These are phyloP conservation scores for Aspergillus olivimuriae DNA, from an alignment of 495 filamentous ascomycete species.

Conservation along the genomic window DNA sequence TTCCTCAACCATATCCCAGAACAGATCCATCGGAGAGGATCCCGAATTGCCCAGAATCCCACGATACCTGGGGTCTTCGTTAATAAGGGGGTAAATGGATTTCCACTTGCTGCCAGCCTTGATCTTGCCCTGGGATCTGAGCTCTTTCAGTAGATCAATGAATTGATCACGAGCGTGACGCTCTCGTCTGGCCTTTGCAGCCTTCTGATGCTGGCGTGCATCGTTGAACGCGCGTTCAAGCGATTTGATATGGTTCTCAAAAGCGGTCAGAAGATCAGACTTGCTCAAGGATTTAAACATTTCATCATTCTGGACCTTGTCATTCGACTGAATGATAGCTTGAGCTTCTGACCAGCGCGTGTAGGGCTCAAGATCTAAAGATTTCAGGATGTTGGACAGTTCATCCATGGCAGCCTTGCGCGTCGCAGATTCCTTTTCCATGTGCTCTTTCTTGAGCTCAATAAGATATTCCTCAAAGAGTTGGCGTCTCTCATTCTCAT, in stretches of 20 bases:
- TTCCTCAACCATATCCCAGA: conserved; percentile 95
- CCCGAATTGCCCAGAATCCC: conserved; percentile 82
- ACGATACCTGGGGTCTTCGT: conserved; percentile 75
- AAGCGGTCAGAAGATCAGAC: conserved; percentile 85
- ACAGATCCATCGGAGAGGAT: conserved; percentile 86
- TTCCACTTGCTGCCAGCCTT: conserved; percentile 89
- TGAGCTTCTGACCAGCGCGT: conserved; percentile 93
- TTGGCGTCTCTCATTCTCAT: conserved; percentile 83
- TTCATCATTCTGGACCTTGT: conserved; percentile 74
- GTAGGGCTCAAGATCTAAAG: conserved; percentile 81
- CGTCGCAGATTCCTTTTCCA: conserved; percentile 62
- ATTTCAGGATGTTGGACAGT: conserved; percentile 72
- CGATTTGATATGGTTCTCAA: conserved; percentile 90
- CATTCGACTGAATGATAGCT: conserved; percentile 68
- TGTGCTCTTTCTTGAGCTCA: conserved; percentile 71
- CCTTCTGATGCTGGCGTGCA: conserved; percentile 78
- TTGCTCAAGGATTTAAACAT: conserved; percentile 86
- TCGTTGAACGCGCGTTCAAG: conserved; percentile 89
- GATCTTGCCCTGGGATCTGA: conserved; percentile 72
- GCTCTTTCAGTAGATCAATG: conserved; percentile 61
- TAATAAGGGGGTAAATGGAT: conserved; percentile 69
- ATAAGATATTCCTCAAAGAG: conserved; percentile 91
- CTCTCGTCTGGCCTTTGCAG: conserved; percentile 69
- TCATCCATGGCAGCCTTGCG: conserved; percentile 84
- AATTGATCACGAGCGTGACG: conserved; percentile 81